Evolutionary conservation across 2,329 filamentous ascomycete genomes (phyloP), one percentile per base, ranked within the genome.

Genomic region (Hymenotorrendiella dingleyae): DNA sequence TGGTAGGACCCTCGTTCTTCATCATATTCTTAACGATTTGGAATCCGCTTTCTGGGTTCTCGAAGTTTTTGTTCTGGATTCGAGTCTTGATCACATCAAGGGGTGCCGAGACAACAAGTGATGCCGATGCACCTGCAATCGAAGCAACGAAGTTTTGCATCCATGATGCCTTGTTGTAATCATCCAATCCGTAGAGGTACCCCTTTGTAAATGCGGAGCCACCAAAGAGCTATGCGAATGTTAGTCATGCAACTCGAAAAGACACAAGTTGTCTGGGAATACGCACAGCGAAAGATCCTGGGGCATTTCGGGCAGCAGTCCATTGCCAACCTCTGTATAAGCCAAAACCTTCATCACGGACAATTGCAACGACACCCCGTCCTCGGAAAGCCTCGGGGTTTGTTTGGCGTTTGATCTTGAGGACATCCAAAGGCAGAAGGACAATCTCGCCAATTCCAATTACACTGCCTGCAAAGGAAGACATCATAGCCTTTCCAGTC

Each of bases 401-500:
- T 55, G 93, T 98, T 73, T 98, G 93, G 60, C 93, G 83, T 79
- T 98, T 98, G 73, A 98, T 98, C 79, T 98, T 98, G 51, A 98
- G 78, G 28, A 98, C 91, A 58, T 98, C 93, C 48, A 98, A 80
- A 30, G 93, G 93, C 29, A 98, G 78, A 22, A 98, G 79, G 46
- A 98, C 79, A 53, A 98, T 94, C 72, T 98, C 93, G 62, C 93
- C 93, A 58, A 98, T 95, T 59, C 93, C 93, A 61, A 98, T 94
- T 60, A 98, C 63, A 70, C 86, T 91, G 50, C 93, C 93, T 50
- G 93, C 93, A 39, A 88, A 94, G 17, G 93, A 95, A 70, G 95
- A 88, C 85, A 98, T 85, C 59, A 98, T 89, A 11, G 93, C 91
- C 76, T 98, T 97, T 66, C 93, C 93, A 27, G 88, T 96, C 68